Conservation (phyloP, 2,329 filamentous ascomycete genomes). For the Samsoniella hepiali region DNA sequence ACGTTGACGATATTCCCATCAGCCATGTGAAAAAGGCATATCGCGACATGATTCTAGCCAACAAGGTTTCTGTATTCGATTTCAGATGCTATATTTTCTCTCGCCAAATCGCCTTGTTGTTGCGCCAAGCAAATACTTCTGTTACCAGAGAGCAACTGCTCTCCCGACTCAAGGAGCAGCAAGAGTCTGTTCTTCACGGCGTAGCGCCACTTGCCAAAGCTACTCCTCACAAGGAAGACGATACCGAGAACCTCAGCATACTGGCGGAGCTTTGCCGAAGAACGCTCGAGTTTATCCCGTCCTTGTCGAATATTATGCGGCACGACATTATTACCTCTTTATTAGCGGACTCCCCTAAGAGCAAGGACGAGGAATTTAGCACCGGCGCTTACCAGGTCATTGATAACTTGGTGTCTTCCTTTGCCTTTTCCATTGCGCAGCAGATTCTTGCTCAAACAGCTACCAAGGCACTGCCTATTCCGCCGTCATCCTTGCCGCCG, state of each 20-base stretch:
- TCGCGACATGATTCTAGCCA: constrained; percentile 85
- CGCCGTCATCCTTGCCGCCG: constrained; percentile 51
- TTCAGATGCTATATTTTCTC: constrained; percentile 93
- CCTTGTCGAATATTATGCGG: constrained; percentile 74
- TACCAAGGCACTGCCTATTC: constrained; percentile 64
- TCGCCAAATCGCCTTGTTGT: constrained; percentile 76
- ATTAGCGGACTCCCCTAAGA: constrained; percentile 36
- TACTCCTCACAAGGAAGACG: constrained; percentile 51
- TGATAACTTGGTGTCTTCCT: constrained; percentile 74
- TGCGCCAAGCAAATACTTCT: constrained; percentile 75
- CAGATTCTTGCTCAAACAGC: constrained; percentile 75
- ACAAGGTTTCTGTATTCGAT: constrained; percentile 94
- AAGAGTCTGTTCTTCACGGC: constrained; percentile 55
- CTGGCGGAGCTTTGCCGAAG: constrained; percentile 85
- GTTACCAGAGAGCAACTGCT: constrained; percentile 61
- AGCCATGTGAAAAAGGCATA: constrained; percentile 73
- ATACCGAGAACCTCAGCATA: constrained; percentile 70
- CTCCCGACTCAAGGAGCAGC: constrained; percentile 59
- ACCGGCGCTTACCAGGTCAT: constrained; percentile 51
- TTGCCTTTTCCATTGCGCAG: constrained; percentile 72
- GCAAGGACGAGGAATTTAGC: constrained; percentile 35
- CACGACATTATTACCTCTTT: constrained; percentile 70
- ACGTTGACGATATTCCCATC: constrained; percentile 57
- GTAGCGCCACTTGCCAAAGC: constrained; percentile 50
- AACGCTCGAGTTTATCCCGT: constrained; percentile 78